Evolutionary conservation across 768 basidiomycete genomes (phyloP).

Genomic region (Mycena vulgaris): DNA sequence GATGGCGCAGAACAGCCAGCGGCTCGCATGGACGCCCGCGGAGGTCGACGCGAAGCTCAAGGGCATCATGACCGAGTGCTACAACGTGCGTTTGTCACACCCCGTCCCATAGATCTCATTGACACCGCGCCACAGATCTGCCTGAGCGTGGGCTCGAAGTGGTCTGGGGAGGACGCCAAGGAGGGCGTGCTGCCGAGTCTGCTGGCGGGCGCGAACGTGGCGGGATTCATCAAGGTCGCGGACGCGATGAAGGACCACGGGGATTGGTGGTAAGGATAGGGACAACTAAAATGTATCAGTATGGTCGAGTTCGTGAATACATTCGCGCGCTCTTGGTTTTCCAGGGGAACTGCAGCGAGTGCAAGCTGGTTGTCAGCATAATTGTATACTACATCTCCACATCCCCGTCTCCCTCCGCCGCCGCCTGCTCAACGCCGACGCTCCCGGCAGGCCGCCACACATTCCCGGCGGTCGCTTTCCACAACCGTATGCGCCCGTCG

Average conservation of each 20-base stretch:
- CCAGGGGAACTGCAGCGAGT: no score
- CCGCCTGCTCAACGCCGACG: slow-evolving; percentile 84
- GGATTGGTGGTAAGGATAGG: slow-evolving; percentile 76
- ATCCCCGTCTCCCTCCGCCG: slow-evolving; percentile 59
- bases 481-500: slow-evolving; percentile 85
- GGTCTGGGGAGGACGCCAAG: slow-evolving; percentile 63
- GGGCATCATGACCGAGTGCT: slow-evolving; percentile 80
- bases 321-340: not conserved
- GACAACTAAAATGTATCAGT: slow-evolving; percentile 2
- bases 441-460: slow-evolving; percentile 90
- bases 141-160: slow-evolving; percentile 69
- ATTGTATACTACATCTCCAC: slow-evolving; percentile 53
- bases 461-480: slow-evolving; percentile 88
- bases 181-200: slow-evolving; percentile 64
- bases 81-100: slow-evolving; percentile 51
- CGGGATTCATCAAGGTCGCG: slow-evolving; percentile 79
- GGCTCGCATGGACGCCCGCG: slow-evolving; percentile 71
- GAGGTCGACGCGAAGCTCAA: slow-evolving; percentile 81
- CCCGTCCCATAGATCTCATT: no score
- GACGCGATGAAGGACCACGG: slow-evolving; percentile 84
- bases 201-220: slow-evolving; percentile 80
- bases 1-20: slow-evolving; percentile 85
- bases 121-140: no score
- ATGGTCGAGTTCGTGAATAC: slow-evolving; percentile 3
- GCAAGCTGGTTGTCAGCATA: no score